Base-by-base conservation (phyloP, 495 filamentous ascomycete genomes). In the Haplographium delicatum region DNA sequence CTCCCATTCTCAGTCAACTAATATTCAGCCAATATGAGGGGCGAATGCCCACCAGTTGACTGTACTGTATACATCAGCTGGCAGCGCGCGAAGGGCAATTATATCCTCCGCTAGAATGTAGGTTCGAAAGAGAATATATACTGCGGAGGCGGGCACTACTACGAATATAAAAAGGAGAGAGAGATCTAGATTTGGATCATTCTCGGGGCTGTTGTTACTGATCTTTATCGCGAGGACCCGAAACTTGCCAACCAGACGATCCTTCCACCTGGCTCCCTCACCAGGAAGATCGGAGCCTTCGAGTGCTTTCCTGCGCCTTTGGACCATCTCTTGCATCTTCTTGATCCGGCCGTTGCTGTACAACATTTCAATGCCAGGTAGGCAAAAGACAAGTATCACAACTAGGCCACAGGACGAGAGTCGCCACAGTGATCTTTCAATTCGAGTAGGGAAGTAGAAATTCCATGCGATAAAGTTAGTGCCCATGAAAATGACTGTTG, bases 391-490 rank as follows among this genome's bases (percentile, higher is more conserved):
- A n/a, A n/a, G n/a, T n/a, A n/a, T n/a, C n/a, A n/a, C n/a, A n/a
- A n/a, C n/a, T n/a, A n/a, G n/a, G n/a, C n/a, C n/a, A n/a, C n/a
- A n/a, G n/a, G n/a, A n/a, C n/a, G n/a, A n/a, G n/a, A 47, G 22
- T 24, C 67, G 53, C 71, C 68, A 72, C 7, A 70, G 44, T 0
- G 62, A 23, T 28, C 48, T 46, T 38, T 72, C 70, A 9, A 41
- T 38, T 16, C n/a, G 16, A 3, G 65, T 67, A 1, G 68, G 70
- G 25, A 74, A 72, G 15, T 63, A 44, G 44, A 66, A 68, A 39
- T 71, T 62, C 68, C 71, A 72, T 10, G 58, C 49, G 9, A 66
- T 31, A n/a, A n/a, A n/a, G n/a, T n/a, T n/a, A n/a, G n/a, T n/a
- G n/a, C n/a, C n/a, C n/a, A n/a, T n/a, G n/a, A n/a, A n/a, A n/a